Base-by-base conservation (phyloP, 1,284 basidiomycete species). In the Irpex lacteus region DNA sequence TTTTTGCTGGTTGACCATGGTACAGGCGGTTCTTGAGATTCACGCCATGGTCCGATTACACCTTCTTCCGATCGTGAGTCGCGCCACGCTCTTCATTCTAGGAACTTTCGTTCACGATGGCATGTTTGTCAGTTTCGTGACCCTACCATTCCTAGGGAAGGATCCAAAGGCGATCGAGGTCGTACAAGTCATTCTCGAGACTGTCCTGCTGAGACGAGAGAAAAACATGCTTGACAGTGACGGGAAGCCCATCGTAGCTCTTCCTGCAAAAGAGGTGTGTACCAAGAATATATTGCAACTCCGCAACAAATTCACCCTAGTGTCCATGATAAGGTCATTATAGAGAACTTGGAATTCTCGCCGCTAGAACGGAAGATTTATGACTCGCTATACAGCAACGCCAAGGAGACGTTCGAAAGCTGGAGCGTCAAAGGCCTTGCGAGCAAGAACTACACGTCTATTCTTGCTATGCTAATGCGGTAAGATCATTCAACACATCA, bases 81-180 rank as follows among this genome's bases (percentile, higher is more conserved):
- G n/a, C 18, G 50, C 54, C 5, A 5, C 5, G 5, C 32, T 32
- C 32, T 32, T 32, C 32, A 19, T 6, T 13, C 11, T 44, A 8
- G 18, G 15, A 4, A 21, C 7, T 2, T 2, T 5, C 13, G 38
- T 26, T 62, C n/a, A 32, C 4, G 32, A 32, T 44, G n/a, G n/a
- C n/a, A n/a, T 13, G n/a, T n/a, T 1, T 47, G 1, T 8, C 40
- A 93, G 91, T 34, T 96, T 97, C 71, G 92, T 96, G 66, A 96
- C 93, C 0, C 77, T 95, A 2, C 95, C 95, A 3, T 98, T 97
- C 79, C 82, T 95, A 55, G 89, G 87, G 40, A 89, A 87, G 47
- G 95, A 98, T 73, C 88, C 92, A 0, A 95, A 95, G 74, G 95
- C 94, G 0, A 91, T 98, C 62, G 94, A 96, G 70, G 89, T 97